phyloP scores from a whole-genome alignment of 306 rosid genomes.

The Rubus parviflorus region DNA sequence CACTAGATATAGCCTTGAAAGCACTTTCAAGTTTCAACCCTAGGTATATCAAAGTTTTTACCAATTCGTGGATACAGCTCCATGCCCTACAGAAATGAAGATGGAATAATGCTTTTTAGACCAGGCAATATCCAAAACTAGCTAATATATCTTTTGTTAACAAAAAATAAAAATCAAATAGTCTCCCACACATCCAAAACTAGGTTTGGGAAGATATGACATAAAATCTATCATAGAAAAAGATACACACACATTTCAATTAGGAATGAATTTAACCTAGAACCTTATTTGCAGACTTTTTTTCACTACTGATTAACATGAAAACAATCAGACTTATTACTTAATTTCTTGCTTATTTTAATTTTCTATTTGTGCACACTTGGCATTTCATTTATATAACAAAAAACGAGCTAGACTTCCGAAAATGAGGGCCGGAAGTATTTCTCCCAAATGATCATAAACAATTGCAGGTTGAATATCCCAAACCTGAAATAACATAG shows the following conservation, averaged over 20 bases:
- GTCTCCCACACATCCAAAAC: too few species aligned
- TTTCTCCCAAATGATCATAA: constrained; percentile 95
- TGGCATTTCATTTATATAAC: constrained; percentile 18
- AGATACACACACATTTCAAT: too few species aligned
- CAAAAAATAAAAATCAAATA: too few species aligned
- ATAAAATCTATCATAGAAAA: too few species aligned
- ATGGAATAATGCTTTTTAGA: constrained; percentile 15
- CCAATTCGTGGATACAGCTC: constrained; percentile 99
- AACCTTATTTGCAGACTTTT: not conserved
- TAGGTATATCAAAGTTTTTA: constrained; percentile 86
- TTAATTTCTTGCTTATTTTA: not conserved
- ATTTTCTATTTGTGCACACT: not conserved
- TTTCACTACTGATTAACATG: not conserved
- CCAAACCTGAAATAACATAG: constrained; percentile 68
- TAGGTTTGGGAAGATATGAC: too few species aligned
- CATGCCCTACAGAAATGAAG: constrained; percentile 73
- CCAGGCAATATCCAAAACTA: constrained; percentile 27
- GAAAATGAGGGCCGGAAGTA: constrained; percentile 75
- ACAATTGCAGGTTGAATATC: constrained; percentile 76
- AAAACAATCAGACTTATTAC: not conserved
- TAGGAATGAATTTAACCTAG: not conserved
- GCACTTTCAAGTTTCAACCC: too few species aligned
- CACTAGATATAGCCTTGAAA: too few species aligned
- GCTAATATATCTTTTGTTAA: too few species aligned
- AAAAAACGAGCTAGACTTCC: constrained; percentile 92